Conservation (phyloP, 2,329 filamentous ascomycete species). For the Leptographium lundbergii region DNA sequence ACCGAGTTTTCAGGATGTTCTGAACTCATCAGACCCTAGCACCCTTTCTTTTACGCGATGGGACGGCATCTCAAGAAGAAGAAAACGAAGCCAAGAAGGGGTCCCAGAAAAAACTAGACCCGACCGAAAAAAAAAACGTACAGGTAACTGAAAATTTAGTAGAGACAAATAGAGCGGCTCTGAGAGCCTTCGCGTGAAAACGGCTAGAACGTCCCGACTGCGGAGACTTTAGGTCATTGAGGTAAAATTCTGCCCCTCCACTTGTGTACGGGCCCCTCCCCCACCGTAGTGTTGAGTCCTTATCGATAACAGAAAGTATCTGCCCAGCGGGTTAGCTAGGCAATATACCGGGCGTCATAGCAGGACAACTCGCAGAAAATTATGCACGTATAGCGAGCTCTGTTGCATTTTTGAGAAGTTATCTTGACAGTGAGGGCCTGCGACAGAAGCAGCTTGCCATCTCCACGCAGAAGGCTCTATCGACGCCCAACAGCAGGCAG, state of each 20-base stretch:
- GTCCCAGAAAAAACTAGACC: not conserved
- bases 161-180: not conserved
- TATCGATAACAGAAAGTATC: not conserved
- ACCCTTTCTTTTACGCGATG: not conserved
- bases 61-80: not conserved
- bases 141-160: conserved; percentile 1
- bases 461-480: not conserved
- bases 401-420: not conserved
- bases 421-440: not conserved
- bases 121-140: conserved; percentile 1
- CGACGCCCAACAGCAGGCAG: not conserved
- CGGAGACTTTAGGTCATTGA: not conserved
- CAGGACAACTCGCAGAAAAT: not conserved
- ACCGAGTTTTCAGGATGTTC: not conserved
- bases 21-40: not conserved
- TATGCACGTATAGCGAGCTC: not conserved
- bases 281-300: not conserved
- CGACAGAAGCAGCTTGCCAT: not conserved
- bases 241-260: not conserved
- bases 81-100: not conserved
- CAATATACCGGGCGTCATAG: not conserved
- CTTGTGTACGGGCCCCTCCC: conserved; percentile 1
- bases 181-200: not conserved
- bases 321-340: not conserved
- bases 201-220: not conserved